A percentile compares a stretch with the other conserved stretches of the same genome.
Conservation (phyloP, 2,329 filamentous ascomycete genomes). For the Thelonectria discophora region DNA sequence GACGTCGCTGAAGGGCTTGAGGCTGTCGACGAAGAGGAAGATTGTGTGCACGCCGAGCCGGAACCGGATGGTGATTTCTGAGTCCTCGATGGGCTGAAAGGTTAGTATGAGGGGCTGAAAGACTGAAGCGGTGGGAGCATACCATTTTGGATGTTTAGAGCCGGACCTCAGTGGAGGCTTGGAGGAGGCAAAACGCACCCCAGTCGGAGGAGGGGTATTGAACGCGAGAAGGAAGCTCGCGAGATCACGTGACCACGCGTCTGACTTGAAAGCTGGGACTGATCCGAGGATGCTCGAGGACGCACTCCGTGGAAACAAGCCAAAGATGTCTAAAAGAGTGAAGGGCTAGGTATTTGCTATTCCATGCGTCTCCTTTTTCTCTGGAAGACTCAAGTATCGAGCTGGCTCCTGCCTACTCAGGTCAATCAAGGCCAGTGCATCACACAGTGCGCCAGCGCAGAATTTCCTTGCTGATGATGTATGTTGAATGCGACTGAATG, state of each 20-base stretch:
- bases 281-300: neutral
- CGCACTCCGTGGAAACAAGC: neutral
- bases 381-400: no score
- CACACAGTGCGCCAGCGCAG: no score
- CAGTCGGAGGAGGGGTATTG: slow-evolving; percentile 11
- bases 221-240: slow-evolving; percentile 25
- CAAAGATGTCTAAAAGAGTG: neutral
- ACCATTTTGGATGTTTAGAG: slow-evolving; percentile 24
- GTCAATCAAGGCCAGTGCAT: no score
- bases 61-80: slow-evolving; percentile 73
- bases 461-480: no score
- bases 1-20: slow-evolving; percentile 64
- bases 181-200: slow-evolving; percentile 7
- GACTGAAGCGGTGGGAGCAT: neutral
- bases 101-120: neutral
- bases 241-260: slow-evolving; percentile 44
- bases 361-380: no score
- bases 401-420: no score
- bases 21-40: slow-evolving; percentile 70
- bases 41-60: slow-evolving; percentile 78
- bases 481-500: no score
- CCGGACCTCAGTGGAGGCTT: neutral
- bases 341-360: no score
- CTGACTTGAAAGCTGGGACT: neutral
- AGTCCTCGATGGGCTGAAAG: slow-evolving; percentile 50